Conservation (phyloP, 2,329 filamentous ascomycete genomes). For the Salinomyces thailandicus region DNA sequence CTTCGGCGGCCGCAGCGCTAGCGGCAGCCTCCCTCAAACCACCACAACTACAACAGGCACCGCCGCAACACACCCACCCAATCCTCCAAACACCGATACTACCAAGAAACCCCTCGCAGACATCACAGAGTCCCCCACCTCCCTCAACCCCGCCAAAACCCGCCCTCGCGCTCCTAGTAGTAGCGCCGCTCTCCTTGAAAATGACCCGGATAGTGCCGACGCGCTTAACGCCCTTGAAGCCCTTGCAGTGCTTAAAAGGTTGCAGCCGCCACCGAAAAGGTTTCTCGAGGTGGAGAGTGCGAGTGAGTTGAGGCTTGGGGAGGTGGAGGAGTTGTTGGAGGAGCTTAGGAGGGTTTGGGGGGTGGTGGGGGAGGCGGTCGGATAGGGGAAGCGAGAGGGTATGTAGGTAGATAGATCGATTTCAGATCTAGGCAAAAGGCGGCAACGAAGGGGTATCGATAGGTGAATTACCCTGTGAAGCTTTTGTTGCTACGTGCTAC, state of each 20-base stretch:
- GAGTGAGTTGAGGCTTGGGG: conserved; percentile 36
- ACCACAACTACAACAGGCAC: not conserved
- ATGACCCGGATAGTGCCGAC: conserved; percentile 7
- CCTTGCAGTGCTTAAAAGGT: conserved; percentile 35
- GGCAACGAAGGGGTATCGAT: no score
- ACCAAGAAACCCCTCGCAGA: conserved; percentile 20
- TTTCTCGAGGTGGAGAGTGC: conserved; percentile 39
- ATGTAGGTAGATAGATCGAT: no score
- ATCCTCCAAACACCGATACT: conserved; percentile 44
- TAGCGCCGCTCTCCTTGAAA: not conserved
- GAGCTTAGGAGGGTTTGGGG: conserved; percentile 33
- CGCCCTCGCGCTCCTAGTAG: conserved; percentile 1
- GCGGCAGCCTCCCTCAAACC: conserved; percentile 10
- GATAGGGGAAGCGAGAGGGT: no score
- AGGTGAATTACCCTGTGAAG: no score
- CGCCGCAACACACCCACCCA: not conserved
- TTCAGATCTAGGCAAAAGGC: no score
- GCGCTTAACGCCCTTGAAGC: conserved; percentile 33
- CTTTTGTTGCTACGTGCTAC: no score
- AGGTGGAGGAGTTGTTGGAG: conserved; percentile 36
- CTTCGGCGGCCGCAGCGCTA: conserved; percentile 22
- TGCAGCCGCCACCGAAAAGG: conserved; percentile 36
- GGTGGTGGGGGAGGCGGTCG: conserved; percentile 34
- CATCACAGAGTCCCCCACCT: conserved; percentile 16
- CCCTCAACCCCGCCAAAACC: conserved; percentile 2